Conservation (phyloP, 495 filamentous ascomycete genomes). For the Staphylotrichum tortipilum region DNA sequence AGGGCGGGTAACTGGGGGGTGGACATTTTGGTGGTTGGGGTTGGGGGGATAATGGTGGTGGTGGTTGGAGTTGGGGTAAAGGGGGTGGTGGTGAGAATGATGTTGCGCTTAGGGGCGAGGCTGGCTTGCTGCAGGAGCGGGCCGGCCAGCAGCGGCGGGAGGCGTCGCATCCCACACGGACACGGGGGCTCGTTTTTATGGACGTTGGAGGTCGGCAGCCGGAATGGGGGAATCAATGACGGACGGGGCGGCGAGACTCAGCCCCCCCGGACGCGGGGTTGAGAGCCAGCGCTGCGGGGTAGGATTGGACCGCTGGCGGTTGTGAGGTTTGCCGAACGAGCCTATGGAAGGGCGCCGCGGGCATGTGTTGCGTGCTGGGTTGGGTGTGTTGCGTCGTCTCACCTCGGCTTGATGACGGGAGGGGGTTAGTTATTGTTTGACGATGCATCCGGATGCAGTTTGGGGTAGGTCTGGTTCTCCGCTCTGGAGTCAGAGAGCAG, state of each 20-base stretch:
- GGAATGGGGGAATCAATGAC: background rate
- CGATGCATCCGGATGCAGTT: background rate
- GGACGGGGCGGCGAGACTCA: background rate
- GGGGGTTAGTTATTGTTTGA: too few species aligned
- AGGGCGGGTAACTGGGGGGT: constrained; percentile 36
- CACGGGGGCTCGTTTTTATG: too few species aligned
- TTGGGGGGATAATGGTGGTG: background rate
- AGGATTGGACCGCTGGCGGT: background rate
- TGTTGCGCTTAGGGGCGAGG: background rate
- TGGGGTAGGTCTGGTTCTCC: background rate
- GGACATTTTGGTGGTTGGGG: background rate
- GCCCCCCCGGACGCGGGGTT: background rate
- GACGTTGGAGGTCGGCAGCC: too few species aligned
- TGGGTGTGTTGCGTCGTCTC: background rate
- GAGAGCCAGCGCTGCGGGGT: background rate
- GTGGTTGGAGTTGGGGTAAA: background rate
- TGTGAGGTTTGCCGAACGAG: background rate
- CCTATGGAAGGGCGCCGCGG: background rate
- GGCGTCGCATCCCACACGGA: too few species aligned
- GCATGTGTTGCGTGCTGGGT: background rate
- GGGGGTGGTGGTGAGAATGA: background rate
- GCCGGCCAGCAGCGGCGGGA: background rate
- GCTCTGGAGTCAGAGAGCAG: background rate
- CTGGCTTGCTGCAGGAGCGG: constrained; percentile 5
- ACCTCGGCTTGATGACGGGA: background rate